Evolutionary conservation across 2,329 filamentous ascomycete genomes (phyloP).

Genomic region (Neophaeococcomyces mojaviensis): DNA sequence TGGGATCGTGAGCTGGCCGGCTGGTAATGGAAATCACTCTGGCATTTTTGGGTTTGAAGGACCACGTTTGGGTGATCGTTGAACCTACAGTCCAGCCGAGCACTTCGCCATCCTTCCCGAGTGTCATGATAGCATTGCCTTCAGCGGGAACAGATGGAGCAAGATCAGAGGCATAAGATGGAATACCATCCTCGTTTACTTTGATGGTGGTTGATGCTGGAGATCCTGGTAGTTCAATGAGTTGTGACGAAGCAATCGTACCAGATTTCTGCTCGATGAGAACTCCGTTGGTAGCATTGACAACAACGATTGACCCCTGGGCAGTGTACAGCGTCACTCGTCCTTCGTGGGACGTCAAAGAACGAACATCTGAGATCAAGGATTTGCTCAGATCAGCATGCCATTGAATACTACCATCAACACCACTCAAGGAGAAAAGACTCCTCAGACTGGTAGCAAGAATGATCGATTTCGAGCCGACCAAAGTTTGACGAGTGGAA

Average conservation of each 20-base stretch:
- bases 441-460: conserved; percentile 72
- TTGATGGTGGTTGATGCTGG: conserved; percentile 25
- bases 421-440: conserved; percentile 57
- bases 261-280: conserved; percentile 27
- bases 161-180: conserved; percentile 24
- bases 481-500: conserved; percentile 61
- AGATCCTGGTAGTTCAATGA: conserved; percentile 18
- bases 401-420: conserved; percentile 67
- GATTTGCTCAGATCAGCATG: conserved; percentile 53
- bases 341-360: conserved; percentile 57
- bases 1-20: conserved; percentile 68
- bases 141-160: conserved; percentile 24
- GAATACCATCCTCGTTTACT: conserved; percentile 30
- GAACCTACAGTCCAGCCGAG: conserved; percentile 37
- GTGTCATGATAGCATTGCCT: conserved; percentile 33
- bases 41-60: conserved; percentile 61
- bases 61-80: conserved; percentile 54
- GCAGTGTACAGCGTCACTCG: conserved; percentile 52
- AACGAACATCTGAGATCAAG: conserved; percentile 53
- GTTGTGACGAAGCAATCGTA: conserved; percentile 12
- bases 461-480: conserved; percentile 78
- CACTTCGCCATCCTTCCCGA: conserved; percentile 32
- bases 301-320: conserved; percentile 54
- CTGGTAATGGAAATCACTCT: conserved; percentile 61
- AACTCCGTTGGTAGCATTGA: conserved; percentile 38